Percentiles rank a stretch among this genome's conserved stretches.
Conservation (phyloP, 1,139 yeast species). For the Zygosaccharomyces sapae region DNA sequence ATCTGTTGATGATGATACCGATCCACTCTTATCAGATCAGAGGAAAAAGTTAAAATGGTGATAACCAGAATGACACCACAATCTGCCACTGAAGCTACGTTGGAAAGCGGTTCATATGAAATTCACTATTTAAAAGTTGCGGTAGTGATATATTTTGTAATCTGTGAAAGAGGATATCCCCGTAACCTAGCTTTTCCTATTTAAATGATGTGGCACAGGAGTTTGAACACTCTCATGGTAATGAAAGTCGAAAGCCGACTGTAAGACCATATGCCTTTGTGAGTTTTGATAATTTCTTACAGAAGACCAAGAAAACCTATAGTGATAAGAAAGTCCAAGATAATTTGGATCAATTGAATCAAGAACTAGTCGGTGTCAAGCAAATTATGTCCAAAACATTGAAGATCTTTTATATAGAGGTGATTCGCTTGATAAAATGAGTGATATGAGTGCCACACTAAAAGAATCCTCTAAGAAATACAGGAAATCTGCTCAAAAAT, state of each 20-base stretch:
- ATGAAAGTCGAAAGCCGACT: conserved; percentile 56
- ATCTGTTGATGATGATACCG: conserved; percentile 80
- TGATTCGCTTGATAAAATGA: conserved; percentile 87
- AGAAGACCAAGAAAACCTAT: conserved; percentile 81
- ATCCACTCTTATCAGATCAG: conserved; percentile 57
- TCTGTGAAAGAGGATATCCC: conserved; percentile 76
- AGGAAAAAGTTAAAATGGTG: conserved; percentile 81
- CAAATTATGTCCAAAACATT: conserved; percentile 94
- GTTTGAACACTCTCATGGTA: conserved; percentile 74
- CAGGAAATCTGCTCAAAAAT: conserved; percentile 86
- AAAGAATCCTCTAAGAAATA: conserved; percentile 83
- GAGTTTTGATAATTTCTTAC: conserved; percentile 76
- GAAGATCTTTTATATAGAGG: conserved; percentile 94
- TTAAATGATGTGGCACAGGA: conserved; percentile 77
- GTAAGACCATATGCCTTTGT: conserved; percentile 89
- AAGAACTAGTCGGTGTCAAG: conserved; percentile 88
- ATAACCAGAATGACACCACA: conserved; percentile 72
- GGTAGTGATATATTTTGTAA: conserved; percentile 68
- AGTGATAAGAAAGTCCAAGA: conserved; percentile 89
- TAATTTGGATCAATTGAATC: conserved; percentile 78
- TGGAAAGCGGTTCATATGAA: conserved; percentile 70
- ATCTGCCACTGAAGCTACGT: conserved; percentile 80
- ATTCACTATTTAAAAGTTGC: conserved; percentile 70
- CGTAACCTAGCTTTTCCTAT: conserved; percentile 87
- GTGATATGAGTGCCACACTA: conserved; percentile 77